These are phyloP conservation scores for Maudiozyma pseudohumilis DNA, from an alignment of 805 yeast species.

Conservation along the genomic window DNA sequence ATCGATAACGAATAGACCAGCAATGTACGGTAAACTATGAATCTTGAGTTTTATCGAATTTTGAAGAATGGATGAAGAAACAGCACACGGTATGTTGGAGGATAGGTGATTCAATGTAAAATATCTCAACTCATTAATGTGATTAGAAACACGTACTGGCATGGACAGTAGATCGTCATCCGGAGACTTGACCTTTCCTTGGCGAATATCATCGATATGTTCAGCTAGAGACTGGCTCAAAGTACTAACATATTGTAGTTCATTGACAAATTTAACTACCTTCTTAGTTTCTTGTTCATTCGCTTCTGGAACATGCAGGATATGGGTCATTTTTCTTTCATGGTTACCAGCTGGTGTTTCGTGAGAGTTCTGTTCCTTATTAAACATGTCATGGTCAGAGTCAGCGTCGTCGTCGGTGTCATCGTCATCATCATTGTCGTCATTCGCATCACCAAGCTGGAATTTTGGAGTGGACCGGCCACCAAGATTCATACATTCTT, in stretches of 20 bases:
- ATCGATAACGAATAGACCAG: conserved; percentile 71
- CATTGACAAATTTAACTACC: conserved; percentile 22
- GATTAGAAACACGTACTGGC: conserved; percentile 32
- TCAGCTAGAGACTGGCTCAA: conserved; percentile 23
- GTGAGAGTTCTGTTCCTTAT: background rate
- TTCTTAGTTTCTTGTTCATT: conserved; percentile 8
- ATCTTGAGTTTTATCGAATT: conserved; percentile 48
- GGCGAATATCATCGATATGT: conserved; percentile 22
- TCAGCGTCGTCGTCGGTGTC: background rate
- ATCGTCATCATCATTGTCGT: background rate
- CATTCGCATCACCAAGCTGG: conserved; percentile 2
- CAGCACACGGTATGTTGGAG: conserved; percentile 61
- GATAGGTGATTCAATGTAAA: conserved; percentile 44
- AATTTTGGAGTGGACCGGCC: conserved; percentile 2
- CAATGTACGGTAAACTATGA: conserved; percentile 74
- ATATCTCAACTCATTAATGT: conserved; percentile 51
- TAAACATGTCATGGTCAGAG: conserved; percentile 1
- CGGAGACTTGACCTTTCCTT: conserved; percentile 15
- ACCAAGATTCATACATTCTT: background rate
- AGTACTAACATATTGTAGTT: conserved; percentile 16
- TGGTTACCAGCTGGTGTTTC: background rate
- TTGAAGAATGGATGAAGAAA: conserved; percentile 48
- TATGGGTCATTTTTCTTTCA: background rate
- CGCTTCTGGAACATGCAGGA: background rate
- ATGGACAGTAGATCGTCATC: conserved; percentile 25